phyloP scores from a whole-genome alignment of 2,329 filamentous ascomycete genomes.

The Coniochaeta sp. region DNA sequence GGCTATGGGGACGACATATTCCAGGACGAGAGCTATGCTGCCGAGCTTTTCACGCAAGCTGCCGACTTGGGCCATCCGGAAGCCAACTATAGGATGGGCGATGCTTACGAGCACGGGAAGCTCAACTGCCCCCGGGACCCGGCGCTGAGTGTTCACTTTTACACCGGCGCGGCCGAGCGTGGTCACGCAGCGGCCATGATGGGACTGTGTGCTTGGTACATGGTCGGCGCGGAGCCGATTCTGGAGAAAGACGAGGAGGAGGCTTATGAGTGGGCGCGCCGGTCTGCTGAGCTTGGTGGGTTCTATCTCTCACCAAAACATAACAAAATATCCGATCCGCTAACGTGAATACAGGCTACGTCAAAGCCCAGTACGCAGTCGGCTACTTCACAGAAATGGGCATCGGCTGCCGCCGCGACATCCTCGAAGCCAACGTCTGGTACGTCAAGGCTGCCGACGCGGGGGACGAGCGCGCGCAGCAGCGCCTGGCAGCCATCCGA shows the following conservation, averaged over 20 bases:
- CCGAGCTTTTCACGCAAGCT: slow-evolving; percentile 88
- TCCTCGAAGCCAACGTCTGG: slow-evolving; percentile 97
- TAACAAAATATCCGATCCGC: neutral
- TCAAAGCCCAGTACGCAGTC: slow-evolving; percentile 83
- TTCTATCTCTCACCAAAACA: slow-evolving; percentile 9
- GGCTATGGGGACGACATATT: slow-evolving; percentile 96
- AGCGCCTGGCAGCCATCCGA: slow-evolving; percentile 78
- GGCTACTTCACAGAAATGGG: slow-evolving; percentile 99
- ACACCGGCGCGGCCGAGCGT: slow-evolving; percentile 81
- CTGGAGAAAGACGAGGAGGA: slow-evolving; percentile 93
- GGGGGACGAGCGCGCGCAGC: slow-evolving; percentile 83
- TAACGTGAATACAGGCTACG: slow-evolving; percentile 39
- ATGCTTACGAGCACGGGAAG: slow-evolving; percentile 90
- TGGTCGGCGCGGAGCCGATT: slow-evolving; percentile 87
- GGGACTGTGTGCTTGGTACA: slow-evolving; percentile 97
- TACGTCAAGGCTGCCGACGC: slow-evolving; percentile 93
- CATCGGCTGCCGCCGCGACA: slow-evolving; percentile 87
- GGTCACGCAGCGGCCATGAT: slow-evolving; percentile 90
- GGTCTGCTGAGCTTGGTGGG: slow-evolving; percentile 79
- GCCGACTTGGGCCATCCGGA: slow-evolving; percentile 86
- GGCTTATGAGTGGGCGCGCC: slow-evolving; percentile 91
- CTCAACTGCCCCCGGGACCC: slow-evolving; percentile 85
- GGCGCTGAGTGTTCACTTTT: slow-evolving; percentile 92
- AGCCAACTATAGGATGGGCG: slow-evolving; percentile 82
- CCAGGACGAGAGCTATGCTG: slow-evolving; percentile 81